Base-by-base conservation (phyloP, 176 grass and related monocot genomes). In the Luzula sylvatica region DNA sequence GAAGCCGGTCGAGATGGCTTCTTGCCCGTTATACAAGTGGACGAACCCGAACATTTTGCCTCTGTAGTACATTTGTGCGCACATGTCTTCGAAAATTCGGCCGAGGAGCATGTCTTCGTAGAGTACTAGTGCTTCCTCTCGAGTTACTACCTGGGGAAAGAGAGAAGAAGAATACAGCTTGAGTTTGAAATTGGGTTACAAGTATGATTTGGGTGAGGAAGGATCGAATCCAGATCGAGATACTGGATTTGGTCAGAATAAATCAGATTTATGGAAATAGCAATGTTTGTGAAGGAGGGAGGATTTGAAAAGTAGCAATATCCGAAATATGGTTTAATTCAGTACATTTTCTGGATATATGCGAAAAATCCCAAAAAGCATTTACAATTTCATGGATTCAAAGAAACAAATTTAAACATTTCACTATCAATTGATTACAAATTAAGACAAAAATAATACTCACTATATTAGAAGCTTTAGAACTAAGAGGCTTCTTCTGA, bases 41-140 rank as follows among this genome's bases (percentile, higher is more conserved):
- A 96, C 92, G 0, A 89, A 96, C 7, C 92, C 92, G 68, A 89
- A 96, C 85, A 96, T 96, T 77, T 89, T 96, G 24, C 92, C 85
- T 8, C 85, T 80, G 74, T 96, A 86, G 68, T 89, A 96, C 92
- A 96, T 96, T 69, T 96, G 84, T 0, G 90, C 90, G 1, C 90
- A 95, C 89, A 84, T 95, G 52, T 95, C 89, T 73, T 95, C 89
- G 5, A 95, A 95, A 20, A 27, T 3, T 50, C 89, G 89, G 14
- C 89, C 83, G 23, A 95, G 76, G 45, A 88, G 38, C 89, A 95
- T 95, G 53, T 95, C 89, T 68, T 88, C 89, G 0, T 84, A 95
- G 21, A 96, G 25, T 51, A 75, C 74, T 55, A 96, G 50, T 11
- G 77, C 83, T 52, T 86, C 84, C 62, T 89, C 77, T 8, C 84